These are phyloP conservation scores for Monosporozyma aerobia DNA, from an alignment of 805 yeast genomes.

Conservation along the genomic window DNA sequence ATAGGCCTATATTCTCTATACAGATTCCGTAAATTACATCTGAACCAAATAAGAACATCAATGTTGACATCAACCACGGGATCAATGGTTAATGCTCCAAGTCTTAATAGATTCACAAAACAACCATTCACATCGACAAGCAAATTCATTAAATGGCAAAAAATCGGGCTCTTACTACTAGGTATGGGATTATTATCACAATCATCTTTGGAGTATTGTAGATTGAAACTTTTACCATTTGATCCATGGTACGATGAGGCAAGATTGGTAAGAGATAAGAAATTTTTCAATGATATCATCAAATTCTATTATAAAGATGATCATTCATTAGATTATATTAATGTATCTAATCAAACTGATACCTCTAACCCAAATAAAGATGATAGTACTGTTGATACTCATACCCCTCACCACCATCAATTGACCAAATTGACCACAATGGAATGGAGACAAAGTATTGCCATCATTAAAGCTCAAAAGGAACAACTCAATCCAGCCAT, in stretches of 20 bases:
- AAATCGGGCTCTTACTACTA: conserved; percentile 12
- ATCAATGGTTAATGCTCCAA: neutral
- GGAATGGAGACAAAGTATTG: conserved; percentile 30
- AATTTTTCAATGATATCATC: conserved; percentile 29
- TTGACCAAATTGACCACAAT: conserved; percentile 19
- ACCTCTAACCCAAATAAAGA: conserved; percentile 12
- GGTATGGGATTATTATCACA: conserved; percentile 45
- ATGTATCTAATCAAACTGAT: conserved; percentile 9
- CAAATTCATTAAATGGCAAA: neutral
- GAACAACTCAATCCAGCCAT: conserved; percentile 39
- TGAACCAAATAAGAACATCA: neutral
- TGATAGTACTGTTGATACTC: conserved; percentile 17
- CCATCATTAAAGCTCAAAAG: conserved; percentile 35
- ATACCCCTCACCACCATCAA: neutral
- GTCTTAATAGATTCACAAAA: neutral
- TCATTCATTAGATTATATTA: conserved; percentile 24
- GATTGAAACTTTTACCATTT: conserved; percentile 36
- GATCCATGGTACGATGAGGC: conserved; percentile 77
- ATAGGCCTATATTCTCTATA: conserved; percentile 34
- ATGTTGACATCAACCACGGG: neutral
- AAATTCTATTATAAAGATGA: conserved; percentile 27
- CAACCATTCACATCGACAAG: neutral
- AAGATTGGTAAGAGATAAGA: conserved; percentile 37
- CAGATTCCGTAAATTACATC: conserved; percentile 10
- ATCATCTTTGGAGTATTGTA: conserved; percentile 46